Evolutionary conservation across 768 basidiomycete genomes (phyloP), one percentile per base, ranked within the genome.

Genomic region (Xerocomellus intermedius): DNA sequence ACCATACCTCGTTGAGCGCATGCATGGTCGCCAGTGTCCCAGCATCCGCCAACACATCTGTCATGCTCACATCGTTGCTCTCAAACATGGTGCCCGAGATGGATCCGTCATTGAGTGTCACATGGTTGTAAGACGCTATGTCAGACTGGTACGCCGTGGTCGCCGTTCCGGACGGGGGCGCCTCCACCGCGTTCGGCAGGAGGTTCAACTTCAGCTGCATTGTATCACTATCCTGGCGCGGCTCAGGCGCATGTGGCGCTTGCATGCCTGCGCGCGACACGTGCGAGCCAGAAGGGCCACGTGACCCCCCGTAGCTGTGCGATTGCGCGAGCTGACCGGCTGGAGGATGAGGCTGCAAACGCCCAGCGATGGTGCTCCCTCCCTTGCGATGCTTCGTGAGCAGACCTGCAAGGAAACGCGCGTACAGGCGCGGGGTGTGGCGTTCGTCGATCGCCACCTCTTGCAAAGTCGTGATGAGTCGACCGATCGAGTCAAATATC

Each of bases 401-500:
- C 26, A 91, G 74, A n/a, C 84, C 78, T 0, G 85, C 82, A 8
- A 92, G 78, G 77, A 92, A 92, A 14, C 88, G 82, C 13, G 90
- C 87, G 62, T 91, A 90, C 33, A 91, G 75, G 59, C 83, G 86
- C 2, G 89, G 90, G 0, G 88, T 89, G 64, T 92, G 90, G 14
- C 86, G 80, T 61, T 89, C 87, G 62, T 92, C 90, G 47, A 91
- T 88, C 16, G 89, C 86, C 46, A 91, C 82, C 53, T 85, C 85
- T 13, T 84, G 80, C 50, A 91, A 71, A 0, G 82, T 86, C 56
- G 86, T 82, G 60, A 92, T 90, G 21, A 92, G 77, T 10, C 81
- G 80, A 37, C 84, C 79, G 52, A 92, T 89, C 59, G 84, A 74
- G 54, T 86, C 82, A 59, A 87, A 86, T 52, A 91, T 86, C 61